Base-by-base conservation (phyloP, 306 rosid genomes). In the Acacia crassicarpa region DNA sequence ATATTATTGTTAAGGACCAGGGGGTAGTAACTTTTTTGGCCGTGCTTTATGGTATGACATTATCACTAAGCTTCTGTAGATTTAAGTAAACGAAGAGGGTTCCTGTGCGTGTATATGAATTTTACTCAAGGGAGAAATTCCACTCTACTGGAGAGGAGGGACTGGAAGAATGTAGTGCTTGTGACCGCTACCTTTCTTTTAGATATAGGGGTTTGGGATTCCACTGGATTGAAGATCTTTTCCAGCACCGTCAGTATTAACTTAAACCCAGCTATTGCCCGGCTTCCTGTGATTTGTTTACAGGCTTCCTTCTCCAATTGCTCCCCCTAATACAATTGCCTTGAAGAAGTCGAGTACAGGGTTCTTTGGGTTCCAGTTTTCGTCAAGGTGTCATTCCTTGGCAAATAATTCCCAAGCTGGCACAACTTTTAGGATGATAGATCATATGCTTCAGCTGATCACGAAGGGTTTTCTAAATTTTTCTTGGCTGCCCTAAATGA, bases 71-170 rank as follows among this genome's bases (percentile, higher is more conserved):
- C 75, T 38, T 22, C 7, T 5, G 14, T 43, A 20, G 41, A 59
- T 22, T 49, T n/a, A 22, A 76, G 74, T 45, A 65, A 73, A 65
- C n/a, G 23, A 83, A 59, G 53, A n/a, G 74, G 58, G 59, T 72
- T 61, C 51, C 66, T 38, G 0, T 67, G 14, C 44, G 27, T 67
- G 22, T 40, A 23, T 79, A 40, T 49, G 27, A 15, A 56, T 58
- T 45, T 43, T 23, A 77, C 58, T 33, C 14, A 22, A 51, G 63
- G 67, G 25, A 8, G 59, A 67, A 23, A 43, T 33, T 59, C 44
- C 58, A 56, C 65, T 45, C 51, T 51, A 44, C 66, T 67, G 32
- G 81, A 56, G 32, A 32, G 35, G 30, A 73, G 13, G 53, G 73
- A 71, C 30, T 23, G 27, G 30, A 27, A 38, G 41, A 38, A 54